phyloP scores from a whole-genome alignment of 2,329 filamentous ascomycete species.

The Acarospora socialis region DNA sequence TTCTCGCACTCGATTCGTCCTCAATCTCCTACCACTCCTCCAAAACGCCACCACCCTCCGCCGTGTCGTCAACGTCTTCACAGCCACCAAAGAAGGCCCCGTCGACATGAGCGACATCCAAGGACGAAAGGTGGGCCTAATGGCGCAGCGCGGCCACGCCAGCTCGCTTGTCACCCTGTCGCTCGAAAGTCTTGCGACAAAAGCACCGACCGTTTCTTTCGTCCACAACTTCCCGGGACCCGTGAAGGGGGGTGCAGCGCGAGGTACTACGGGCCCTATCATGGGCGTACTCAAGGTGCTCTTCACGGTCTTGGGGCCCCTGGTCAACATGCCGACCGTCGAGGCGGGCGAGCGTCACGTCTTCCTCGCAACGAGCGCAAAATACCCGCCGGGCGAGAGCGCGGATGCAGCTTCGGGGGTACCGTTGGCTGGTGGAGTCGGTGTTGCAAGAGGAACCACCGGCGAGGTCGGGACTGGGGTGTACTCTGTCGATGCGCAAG shows the following conservation, averaged over 20 bases:
- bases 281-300: slow-evolving; percentile 20
- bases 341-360: slow-evolving; percentile 25
- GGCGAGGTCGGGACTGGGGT: slow-evolving; percentile 21
- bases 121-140: slow-evolving; percentile 12
- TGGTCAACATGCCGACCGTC: slow-evolving; percentile 14
- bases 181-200: slow-evolving; percentile 14
- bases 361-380: slow-evolving; percentile 23
- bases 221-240: slow-evolving; percentile 25
- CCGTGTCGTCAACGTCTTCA: slow-evolving; percentile 27
- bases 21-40: slow-evolving; percentile 25
- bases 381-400: slow-evolving; percentile 17
- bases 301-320: slow-evolving; percentile 19
- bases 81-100: slow-evolving; percentile 33
- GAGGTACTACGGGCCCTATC: slow-evolving; percentile 12
- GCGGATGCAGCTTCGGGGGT: slow-evolving; percentile 11
- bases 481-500: slow-evolving; percentile 19
- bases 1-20: slow-evolving; percentile 25
- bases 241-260: slow-evolving; percentile 15
- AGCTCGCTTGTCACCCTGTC: slow-evolving; percentile 17
- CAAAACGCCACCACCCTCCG: slow-evolving; percentile 13
- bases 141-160: slow-evolving; percentile 14
- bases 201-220: slow-evolving; percentile 24
- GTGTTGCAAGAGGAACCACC: slow-evolving; percentile 16
- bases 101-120: slow-evolving; percentile 16
- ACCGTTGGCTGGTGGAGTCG: slow-evolving; percentile 11